Base-by-base conservation (phyloP, 2,329 filamentous ascomycete genomes). In the Chrysosporium keratinophilum region DNA sequence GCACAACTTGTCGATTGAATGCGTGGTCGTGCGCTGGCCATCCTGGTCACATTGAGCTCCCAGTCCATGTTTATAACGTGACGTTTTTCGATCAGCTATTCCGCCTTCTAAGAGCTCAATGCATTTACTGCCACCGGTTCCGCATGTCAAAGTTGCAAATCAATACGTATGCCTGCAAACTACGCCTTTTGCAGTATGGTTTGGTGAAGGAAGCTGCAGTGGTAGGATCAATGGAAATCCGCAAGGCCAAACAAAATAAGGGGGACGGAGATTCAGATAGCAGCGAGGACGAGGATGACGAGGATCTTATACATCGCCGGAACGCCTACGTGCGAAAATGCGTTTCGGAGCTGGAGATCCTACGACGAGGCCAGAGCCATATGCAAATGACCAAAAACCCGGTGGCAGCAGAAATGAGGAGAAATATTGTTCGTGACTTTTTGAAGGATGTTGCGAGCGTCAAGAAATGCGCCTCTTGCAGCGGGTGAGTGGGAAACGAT, bases 1-100 rank as follows among this genome's bases (percentile, higher is more conserved):
- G 93, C 74, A 79, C 88, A 63, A 98, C 93, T 69, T 98, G 93
- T 73, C 88, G 91, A 61, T 78, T 95, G 60, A 86, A 84, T 64
- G 84, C 83, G 57, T 79, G 83, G 65, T 81, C 81, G 62, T 98
- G 94, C 68, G 88, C 91, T 5, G 94, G 94, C 54, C 94, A 98
- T 74, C 81, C 86, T 56, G 94, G 93, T 51, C 93, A 98, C 67
- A 95, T 98, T 68, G 88, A 96, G 63, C 82, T 98, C 11, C 90
- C 93, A 12, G 85, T 90, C 11, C 88, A 87, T 45, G 87, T 96
- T 50, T 98, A 97, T 68, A 91, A 98, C 69, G 88, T 91, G n/a
- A 86, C 89, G 1, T 97, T 96, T 65, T 85, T 98, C 76, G 90
- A 96, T 66, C 90, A 96, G 68, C 80, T 90, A 50, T 80, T 94